Conservation (phyloP, 805 yeast genomes). For the Monosporozyma yasuniensis region DNA sequence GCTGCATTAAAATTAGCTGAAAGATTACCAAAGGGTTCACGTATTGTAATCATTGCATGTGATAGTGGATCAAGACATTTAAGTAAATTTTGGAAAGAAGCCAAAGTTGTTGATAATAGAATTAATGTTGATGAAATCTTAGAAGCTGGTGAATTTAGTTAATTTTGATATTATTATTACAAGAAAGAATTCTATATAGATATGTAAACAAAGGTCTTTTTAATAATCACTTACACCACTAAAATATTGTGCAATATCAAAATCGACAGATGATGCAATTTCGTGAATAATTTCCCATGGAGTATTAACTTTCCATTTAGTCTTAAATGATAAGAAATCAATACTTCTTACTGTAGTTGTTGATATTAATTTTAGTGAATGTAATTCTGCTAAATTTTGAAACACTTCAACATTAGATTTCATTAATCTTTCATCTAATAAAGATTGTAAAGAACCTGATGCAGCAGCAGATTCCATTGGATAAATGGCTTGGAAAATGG, state of each 20-base stretch:
- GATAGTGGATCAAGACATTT: constrained; percentile 88
- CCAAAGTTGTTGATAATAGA: constrained; percentile 32
- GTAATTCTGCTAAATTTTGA: constrained; percentile 51
- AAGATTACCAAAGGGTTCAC: constrained; percentile 46
- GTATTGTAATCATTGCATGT: constrained; percentile 78
- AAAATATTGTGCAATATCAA: constrained; percentile 59
- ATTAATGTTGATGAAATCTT: constrained; percentile 32
- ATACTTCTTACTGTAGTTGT: constrained; percentile 33
- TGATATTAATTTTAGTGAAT: constrained; percentile 43
- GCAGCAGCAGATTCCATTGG: constrained; percentile 27
- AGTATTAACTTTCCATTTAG: constrained; percentile 73
- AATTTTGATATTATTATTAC: background rate
- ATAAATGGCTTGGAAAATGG: constrained; percentile 67
- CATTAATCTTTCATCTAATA: constrained; percentile 20
- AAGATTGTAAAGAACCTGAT: constrained; percentile 15
- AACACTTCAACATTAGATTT: constrained; percentile 41
- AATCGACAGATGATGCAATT: constrained; percentile 53
- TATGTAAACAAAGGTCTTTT: background rate
- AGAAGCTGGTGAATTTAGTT: background rate
- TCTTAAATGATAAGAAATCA: constrained; percentile 56
- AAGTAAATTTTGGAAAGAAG: constrained; percentile 85
- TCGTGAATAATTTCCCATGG: constrained; percentile 55
- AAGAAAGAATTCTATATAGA: background rate
- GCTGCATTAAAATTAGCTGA: constrained; percentile 65
- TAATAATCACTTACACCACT: constrained; percentile 13